Base-by-base conservation (phyloP, 2,329 filamentous ascomycete species). In the Chaetomium sp. region DNA sequence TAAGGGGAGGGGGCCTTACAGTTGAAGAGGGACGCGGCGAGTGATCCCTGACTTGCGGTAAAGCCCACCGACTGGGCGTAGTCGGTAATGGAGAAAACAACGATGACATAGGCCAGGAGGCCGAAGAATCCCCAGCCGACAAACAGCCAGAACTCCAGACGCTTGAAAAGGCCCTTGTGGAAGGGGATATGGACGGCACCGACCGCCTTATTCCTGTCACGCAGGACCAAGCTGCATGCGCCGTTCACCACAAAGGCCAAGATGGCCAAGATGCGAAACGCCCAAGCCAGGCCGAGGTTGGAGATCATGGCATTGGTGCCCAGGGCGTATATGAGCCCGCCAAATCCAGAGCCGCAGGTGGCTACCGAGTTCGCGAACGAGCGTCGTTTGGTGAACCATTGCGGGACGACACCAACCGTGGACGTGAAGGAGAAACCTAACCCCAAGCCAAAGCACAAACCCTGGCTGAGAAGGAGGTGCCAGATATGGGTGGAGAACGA, bases 341-440 rank as follows among this genome's bases (percentile, higher is more conserved):
- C 91, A 6, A 93, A 79, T 0, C 91, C 91, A 19, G 85, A 88
- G 1, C 91, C 91, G n/a, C 85, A 83, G 1, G 89, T 85, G 0
- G 84, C 80, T 21, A 91, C 81, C 1, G 89, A 87, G 67, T 90
- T 92, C 12, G 90, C 90, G 16, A 93, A 81, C 31, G 86, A 89
- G 1, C 90, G 83, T 29, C 82, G 82, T 35, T 85, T 87, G 10
- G 81, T 84, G 72, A 93, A 93, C 90, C 90, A 93, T 74, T 93
- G 90, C 1, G 90, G 85, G 0, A 90, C 81, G 12, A 92, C 84
- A 38, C 85, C 85, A 3, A 90, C 88, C 4, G 82, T 86, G 0
- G 85, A 85, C 0, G 90, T 89, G 73, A 93, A 94, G 10, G 89
- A 79, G 64, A 93, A 88, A 0, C 91, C 91, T 83, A 94, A 89